These are phyloP conservation scores for Talaromyces thailandensis DNA, from an alignment of 495 filamentous ascomycete species.

Conservation along the genomic window DNA sequence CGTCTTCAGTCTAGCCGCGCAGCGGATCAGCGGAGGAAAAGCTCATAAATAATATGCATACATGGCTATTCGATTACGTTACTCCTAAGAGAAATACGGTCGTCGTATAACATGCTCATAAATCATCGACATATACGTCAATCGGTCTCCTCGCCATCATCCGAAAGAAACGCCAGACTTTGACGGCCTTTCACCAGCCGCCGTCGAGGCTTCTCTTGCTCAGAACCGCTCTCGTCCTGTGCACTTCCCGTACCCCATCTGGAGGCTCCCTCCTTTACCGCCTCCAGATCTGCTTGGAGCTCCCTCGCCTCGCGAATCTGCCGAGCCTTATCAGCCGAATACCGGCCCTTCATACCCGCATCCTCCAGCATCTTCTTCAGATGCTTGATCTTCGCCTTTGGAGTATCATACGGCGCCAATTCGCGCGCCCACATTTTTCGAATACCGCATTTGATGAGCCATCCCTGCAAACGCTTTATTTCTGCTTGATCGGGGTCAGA, in stretches of 20 bases:
- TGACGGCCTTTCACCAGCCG: constrained; percentile 34
- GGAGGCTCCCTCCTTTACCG: constrained; percentile 67
- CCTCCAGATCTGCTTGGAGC: constrained; percentile 70
- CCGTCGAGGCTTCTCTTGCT: constrained; percentile 24
- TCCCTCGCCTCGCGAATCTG: constrained; percentile 82
- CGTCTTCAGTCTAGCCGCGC: background rate
- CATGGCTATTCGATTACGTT: constrained; percentile 56
- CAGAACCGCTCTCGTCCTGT: constrained; percentile 33
- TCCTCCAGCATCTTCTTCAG: constrained; percentile 69
- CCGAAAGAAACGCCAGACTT: constrained; percentile 45
- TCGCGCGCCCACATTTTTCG: constrained; percentile 87
- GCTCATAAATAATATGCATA: background rate
- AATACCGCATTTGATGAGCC: constrained; percentile 85
- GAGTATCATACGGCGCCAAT: constrained; percentile 63
- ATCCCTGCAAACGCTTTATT: constrained; percentile 84
- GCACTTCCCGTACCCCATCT: constrained; percentile 55
- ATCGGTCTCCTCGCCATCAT: constrained; percentile 45
- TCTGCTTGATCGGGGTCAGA: constrained; percentile 61
- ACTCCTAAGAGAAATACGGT: constrained; percentile 73
- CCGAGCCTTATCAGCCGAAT: constrained; percentile 70
- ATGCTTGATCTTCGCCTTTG: constrained; percentile 74
- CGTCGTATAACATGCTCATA: constrained; percentile 49
- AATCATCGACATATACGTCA: constrained; percentile 16
- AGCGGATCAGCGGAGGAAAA: background rate
- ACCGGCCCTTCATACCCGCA: constrained; percentile 79